A percentile compares a stretch with the other conserved stretches of the same genome.
phyloP scores from a whole-genome alignment of 805 yeast genomes.

The Tetrapisispora namnaoensis region DNA sequence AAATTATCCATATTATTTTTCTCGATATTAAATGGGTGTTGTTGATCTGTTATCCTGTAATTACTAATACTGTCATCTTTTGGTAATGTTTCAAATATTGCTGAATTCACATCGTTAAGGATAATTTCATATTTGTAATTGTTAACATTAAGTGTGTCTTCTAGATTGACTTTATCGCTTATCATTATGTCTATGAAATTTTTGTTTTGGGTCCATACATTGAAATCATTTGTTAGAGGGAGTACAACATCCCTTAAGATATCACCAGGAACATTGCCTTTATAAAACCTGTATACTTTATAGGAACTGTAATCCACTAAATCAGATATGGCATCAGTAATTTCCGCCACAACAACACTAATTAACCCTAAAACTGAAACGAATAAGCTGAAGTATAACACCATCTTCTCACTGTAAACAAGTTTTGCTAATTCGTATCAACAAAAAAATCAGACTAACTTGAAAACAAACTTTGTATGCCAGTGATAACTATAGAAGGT shows the following conservation, averaged over 20 bases:
- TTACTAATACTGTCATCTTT: neutral
- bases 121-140: constrained; percentile 30
- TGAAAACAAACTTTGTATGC: no score
- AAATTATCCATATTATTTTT: constrained; percentile 31
- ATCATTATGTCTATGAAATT: constrained; percentile 40
- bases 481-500: no score
- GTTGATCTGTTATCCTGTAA: neutral
- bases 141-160: constrained; percentile 29
- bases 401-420: neutral
- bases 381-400: neutral
- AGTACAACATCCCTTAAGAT: constrained; percentile 7
- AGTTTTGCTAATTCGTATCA: no score
- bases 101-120: constrained; percentile 38
- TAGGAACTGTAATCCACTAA: constrained; percentile 14
- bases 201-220: constrained; percentile 42
- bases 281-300: constrained; percentile 17
- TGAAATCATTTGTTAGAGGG: constrained; percentile 15
- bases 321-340: no score
- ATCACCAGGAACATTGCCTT: constrained; percentile 3
- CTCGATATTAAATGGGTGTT: neutral
- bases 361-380: neutral
- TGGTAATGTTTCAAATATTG: constrained; percentile 48
- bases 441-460: no score
- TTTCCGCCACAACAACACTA: neutral
- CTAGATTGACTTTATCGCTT: constrained; percentile 7